These are phyloP conservation scores for Boletus eberwhitei DNA, from an alignment of 768 basidiomycete species.

Conservation along the genomic window DNA sequence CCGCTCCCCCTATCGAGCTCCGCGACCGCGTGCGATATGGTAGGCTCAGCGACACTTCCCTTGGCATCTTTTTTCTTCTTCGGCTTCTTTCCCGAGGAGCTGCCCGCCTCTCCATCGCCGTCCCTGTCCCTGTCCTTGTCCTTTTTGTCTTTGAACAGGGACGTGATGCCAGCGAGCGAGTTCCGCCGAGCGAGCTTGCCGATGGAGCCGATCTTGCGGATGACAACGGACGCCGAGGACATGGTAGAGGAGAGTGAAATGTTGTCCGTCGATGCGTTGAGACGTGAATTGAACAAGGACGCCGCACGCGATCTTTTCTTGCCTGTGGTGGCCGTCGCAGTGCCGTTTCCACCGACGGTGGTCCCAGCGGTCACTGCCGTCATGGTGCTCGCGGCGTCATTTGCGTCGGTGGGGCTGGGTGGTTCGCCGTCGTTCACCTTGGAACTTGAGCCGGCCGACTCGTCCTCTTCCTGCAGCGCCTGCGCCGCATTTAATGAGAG, in stretches of 20 bases:
- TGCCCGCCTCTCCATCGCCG: conserved; percentile 32
- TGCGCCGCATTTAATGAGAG: conserved; percentile 60
- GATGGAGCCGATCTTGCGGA: conserved; percentile 89
- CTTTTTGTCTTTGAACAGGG: conserved; percentile 88
- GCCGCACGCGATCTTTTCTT: conserved; percentile 75
- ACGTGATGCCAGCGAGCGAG: conserved; percentile 87
- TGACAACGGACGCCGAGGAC: conserved; percentile 93
- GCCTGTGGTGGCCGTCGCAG: conserved; percentile 29
- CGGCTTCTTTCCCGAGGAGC: conserved; percentile 41
- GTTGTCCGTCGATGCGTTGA: conserved; percentile 90
- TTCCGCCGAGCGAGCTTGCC: conserved; percentile 87
- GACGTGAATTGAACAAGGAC: conserved; percentile 80
- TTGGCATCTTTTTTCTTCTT: conserved; percentile 57
- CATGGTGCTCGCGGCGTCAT: conserved; percentile 32
- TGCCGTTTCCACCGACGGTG: conserved; percentile 5
- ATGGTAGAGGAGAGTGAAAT: conserved; percentile 95
- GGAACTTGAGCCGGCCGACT: conserved; percentile 8
- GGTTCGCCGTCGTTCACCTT: conserved; percentile 31
- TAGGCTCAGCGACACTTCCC: conserved; percentile 61
- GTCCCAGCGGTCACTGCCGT: conserved; percentile 38
- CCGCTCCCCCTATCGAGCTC: conserved; percentile 67
- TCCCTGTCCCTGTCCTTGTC: conserved; percentile 36
- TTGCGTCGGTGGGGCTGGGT: conserved; percentile 24
- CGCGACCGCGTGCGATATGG: conserved; percentile 78
- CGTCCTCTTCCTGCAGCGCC: conserved; percentile 49